A percentile compares a stretch with the other conserved stretches of the same genome.
phyloP scores from a whole-genome alignment of 2,329 filamentous ascomycete genomes.

The Scolecobasidium constrictum region DNA sequence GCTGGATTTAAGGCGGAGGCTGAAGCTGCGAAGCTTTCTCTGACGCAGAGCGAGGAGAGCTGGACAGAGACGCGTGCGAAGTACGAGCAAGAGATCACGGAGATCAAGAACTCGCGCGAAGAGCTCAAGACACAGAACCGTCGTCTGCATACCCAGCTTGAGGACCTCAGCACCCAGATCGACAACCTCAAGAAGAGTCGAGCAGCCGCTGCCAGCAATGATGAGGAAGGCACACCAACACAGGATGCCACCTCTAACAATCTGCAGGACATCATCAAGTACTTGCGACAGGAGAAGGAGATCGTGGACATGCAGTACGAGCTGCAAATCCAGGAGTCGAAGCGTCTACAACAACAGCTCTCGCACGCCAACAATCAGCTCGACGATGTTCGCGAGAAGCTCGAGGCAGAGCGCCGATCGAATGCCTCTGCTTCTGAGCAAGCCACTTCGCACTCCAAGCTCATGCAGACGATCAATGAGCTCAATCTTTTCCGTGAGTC shows the following conservation, averaged over 20 bases:
- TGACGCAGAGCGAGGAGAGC: conserved; percentile 72
- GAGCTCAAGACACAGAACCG: conserved; percentile 85
- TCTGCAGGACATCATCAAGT: conserved; percentile 82
- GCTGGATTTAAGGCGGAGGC: conserved; percentile 68
- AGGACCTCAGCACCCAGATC: conserved; percentile 72
- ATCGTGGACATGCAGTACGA: conserved; percentile 96
- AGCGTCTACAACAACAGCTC: conserved; percentile 80
- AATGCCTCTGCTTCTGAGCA: conserved; percentile 63
- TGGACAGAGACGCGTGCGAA: conserved; percentile 75
- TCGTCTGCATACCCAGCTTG: conserved; percentile 78
- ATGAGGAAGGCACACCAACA: conserved; percentile 25
- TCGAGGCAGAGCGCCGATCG: conserved; percentile 76
- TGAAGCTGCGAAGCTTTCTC: conserved; percentile 69
- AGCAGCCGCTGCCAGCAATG: conserved; percentile 42
- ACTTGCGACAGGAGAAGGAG: conserved; percentile 89
- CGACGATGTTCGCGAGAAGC: conserved; percentile 77
- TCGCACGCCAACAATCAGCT: conserved; percentile 80
- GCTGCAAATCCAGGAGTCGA: conserved; percentile 75
- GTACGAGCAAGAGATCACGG: conserved; percentile 73
- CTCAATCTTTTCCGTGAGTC: conserved; percentile 94
- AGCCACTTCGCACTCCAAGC: conserved; percentile 71
- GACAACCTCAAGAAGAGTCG: conserved; percentile 68
- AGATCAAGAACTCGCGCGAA: conserved; percentile 68
- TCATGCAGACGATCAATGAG: conserved; percentile 91
- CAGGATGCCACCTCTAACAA: conserved; percentile 57